These are phyloP conservation scores for Akanthomyces uredinophilus DNA, from an alignment of 2,329 filamentous ascomycete species.

Conservation along the genomic window DNA sequence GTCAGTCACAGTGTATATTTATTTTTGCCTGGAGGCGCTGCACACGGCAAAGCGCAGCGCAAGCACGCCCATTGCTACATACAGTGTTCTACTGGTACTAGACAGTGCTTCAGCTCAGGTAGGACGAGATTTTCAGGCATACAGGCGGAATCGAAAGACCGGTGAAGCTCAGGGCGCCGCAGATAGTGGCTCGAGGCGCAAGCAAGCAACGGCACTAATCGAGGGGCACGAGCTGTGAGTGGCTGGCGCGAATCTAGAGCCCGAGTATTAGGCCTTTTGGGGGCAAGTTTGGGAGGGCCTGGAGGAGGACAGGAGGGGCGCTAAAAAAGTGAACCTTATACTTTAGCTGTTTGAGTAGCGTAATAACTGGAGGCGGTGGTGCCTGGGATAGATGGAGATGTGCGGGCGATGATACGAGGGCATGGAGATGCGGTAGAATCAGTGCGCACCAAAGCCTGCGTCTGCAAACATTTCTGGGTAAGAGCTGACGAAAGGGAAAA, in stretches of 20 bases:
- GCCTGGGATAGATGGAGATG: not conserved
- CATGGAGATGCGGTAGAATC: not conserved
- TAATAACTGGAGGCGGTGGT: constrained; percentile 2
- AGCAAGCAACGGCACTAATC: not conserved
- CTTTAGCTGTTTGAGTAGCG: not conserved
- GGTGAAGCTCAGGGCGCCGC: constrained; percentile 4
- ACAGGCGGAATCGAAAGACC: constrained; percentile 1
- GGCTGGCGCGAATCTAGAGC: constrained; percentile 1
- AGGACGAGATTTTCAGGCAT: not conserved
- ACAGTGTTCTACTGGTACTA: not conserved
- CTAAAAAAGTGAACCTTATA: constrained; percentile 8
- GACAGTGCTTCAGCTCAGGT: not conserved
- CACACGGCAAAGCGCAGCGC: not conserved
- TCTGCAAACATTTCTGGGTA: too few relatives aligned
- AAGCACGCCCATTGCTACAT: not conserved
- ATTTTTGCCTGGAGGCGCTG: not conserved
- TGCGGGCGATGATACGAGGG: not conserved
- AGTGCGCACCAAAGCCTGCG: too few relatives aligned
- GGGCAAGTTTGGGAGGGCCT: not conserved
- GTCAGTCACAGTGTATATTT: constrained; percentile 3
- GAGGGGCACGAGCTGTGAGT: constrained; percentile 10
- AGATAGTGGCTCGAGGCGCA: constrained; percentile 3
- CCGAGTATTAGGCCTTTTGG: not conserved
- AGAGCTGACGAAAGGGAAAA: too few relatives aligned
- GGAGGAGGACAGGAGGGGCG: not conserved